Evolutionary conservation across 352 stramenopile species (phyloP).

Genomic region (Pythium dissotocum): DNA sequence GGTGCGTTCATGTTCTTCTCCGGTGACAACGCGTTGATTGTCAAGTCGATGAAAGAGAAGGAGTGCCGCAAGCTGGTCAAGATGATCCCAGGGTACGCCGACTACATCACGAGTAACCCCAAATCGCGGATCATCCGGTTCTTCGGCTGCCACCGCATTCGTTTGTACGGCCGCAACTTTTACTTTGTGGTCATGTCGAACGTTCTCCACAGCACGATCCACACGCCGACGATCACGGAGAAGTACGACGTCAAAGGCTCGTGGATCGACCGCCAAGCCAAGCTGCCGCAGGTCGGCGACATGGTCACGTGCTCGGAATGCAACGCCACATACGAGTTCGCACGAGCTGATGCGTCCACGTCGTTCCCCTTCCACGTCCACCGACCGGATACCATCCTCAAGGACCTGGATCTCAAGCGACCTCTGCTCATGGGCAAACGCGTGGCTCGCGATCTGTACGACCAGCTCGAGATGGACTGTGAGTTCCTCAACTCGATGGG

Average conservation of each 20-base stretch:
- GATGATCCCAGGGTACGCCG: slow-evolving; percentile 71
- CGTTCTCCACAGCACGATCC: slow-evolving; percentile 57
- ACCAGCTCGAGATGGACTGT: slow-evolving; percentile 53
- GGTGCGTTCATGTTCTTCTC: slow-evolving; percentile 93
- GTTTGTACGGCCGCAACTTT: slow-evolving; percentile 78
- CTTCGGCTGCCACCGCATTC: slow-evolving; percentile 82
- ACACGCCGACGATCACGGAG: slow-evolving; percentile 61
- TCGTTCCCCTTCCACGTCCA: slow-evolving; percentile 48
- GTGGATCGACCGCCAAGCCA: slow-evolving; percentile 64
- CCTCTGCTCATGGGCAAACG: slow-evolving; percentile 39
- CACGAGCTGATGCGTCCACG: slow-evolving; percentile 32
- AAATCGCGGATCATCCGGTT: slow-evolving; percentile 81
- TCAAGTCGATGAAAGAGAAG: slow-evolving; percentile 85
- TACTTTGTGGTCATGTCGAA: slow-evolving; percentile 86
- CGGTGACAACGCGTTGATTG: slow-evolving; percentile 84
- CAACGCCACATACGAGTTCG: slow-evolving; percentile 52
- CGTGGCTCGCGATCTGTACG: slow-evolving; percentile 40
- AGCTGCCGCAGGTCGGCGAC: slow-evolving; percentile 47
- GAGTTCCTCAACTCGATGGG: slow-evolving; percentile 68
- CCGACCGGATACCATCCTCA: slow-evolving; percentile 67
- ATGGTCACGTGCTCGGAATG: slow-evolving; percentile 69
- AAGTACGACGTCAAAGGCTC: slow-evolving; percentile 83
- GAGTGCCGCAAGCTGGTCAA: slow-evolving; percentile 72
- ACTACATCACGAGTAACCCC: slow-evolving; percentile 59
- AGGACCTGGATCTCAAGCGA: slow-evolving; percentile 63